A percentile compares a stretch with the other conserved stretches of the same genome.
These are phyloP conservation scores for Aspergillus cejpii DNA, from an alignment of 2,329 filamentous ascomycete species.

Conservation along the genomic window DNA sequence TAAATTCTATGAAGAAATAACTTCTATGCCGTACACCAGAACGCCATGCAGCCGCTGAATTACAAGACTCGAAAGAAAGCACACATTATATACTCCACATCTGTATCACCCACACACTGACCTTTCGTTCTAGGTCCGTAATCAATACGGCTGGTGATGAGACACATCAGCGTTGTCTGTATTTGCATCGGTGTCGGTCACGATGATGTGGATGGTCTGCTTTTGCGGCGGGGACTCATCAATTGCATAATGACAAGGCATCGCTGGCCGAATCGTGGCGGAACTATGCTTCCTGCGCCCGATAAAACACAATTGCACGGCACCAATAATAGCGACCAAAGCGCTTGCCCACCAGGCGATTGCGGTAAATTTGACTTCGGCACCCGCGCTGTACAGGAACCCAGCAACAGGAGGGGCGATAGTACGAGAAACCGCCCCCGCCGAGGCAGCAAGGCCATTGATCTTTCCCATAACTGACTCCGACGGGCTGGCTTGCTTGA, in stretches of 20 bases:
- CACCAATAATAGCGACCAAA: constrained; percentile 50
- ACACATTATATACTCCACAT: too few relatives aligned
- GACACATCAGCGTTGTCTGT: neutral
- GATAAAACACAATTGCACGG: constrained; percentile 52
- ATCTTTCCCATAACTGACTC: constrained; percentile 60
- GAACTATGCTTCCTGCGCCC: constrained; percentile 43
- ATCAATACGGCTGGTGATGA: neutral
- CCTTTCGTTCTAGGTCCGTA: neutral
- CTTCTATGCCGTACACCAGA: too few relatives aligned
- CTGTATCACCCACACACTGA: neutral
- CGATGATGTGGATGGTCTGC: constrained; percentile 26
- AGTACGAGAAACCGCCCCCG: constrained; percentile 64
- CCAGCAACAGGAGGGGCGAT: constrained; percentile 63
- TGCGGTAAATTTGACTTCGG: constrained; percentile 52
- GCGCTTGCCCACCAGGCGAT: constrained; percentile 58
- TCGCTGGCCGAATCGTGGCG: constrained; percentile 34
- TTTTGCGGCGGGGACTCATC: constrained; percentile 15
- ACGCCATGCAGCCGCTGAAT: constrained; percentile 6
- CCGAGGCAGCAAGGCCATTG: constrained; percentile 65
- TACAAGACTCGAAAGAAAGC: neutral
- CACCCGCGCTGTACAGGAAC: constrained; percentile 58
- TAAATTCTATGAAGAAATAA: neutral
- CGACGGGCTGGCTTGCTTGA: constrained; percentile 64
- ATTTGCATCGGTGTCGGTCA: constrained; percentile 20
- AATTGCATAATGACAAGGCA: constrained; percentile 22